phyloP scores from a whole-genome alignment of 371 early-diverging fungal genomes.

The Mucor sp. region DNA sequence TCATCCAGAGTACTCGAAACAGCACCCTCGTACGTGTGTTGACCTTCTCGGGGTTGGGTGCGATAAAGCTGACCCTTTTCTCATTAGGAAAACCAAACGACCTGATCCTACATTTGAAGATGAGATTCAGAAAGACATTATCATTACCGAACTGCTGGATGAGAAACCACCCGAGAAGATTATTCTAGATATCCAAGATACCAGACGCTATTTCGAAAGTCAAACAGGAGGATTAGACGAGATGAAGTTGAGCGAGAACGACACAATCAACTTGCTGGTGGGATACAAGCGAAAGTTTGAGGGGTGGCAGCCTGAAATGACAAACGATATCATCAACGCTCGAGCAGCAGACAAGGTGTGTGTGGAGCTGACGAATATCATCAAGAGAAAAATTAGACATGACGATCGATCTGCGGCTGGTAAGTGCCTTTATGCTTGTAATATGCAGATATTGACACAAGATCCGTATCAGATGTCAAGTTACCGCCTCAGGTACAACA shows the following conservation, averaged over 20 bases:
- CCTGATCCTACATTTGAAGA: constrained; percentile 25
- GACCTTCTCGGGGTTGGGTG: not conserved
- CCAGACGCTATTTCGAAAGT: constrained; percentile 78
- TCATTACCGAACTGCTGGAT: constrained; percentile 67
- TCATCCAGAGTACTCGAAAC: constrained; percentile 81
- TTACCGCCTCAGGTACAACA: constrained; percentile 50
- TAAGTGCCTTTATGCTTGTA: constrained; percentile 3
- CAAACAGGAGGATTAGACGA: constrained; percentile 53
- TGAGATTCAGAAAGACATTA: constrained; percentile 54
- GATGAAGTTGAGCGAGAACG: constrained; percentile 24
- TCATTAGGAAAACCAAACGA: constrained; percentile 17
- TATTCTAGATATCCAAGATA: constrained; percentile 74
- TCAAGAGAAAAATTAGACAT: constrained; percentile 39
- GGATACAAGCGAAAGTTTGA: constrained; percentile 38
- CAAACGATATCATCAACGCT: constrained; percentile 38
- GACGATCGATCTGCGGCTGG: constrained; percentile 31
- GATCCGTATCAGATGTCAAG: constrained; percentile 29
- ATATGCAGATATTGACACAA: not conserved
- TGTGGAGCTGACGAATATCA: constrained; percentile 29
- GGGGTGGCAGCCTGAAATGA: constrained; percentile 44
- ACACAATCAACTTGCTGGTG: constrained; percentile 24
- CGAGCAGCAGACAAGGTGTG: constrained; percentile 39
- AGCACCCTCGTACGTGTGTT: constrained; percentile 31
- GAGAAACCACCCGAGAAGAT: constrained; percentile 54
- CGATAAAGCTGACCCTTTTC: not conserved